Evolutionary conservation across 805 yeast genomes (phyloP).

Genomic region (Ogataea salicorniae): DNA sequence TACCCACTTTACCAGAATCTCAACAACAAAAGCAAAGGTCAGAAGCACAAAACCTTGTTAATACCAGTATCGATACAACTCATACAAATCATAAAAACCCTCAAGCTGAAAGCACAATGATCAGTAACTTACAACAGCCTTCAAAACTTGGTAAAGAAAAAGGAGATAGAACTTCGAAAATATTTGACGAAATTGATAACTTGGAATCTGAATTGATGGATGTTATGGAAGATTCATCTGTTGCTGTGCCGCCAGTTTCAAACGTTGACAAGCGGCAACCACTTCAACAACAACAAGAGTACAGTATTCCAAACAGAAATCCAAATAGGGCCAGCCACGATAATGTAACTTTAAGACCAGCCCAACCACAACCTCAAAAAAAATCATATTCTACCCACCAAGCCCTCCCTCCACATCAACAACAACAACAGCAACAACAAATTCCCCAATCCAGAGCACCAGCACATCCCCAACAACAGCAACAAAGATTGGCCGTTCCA

Average conservation of each 20-base stretch:
- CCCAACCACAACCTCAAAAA: background rate
- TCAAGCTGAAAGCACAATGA: background rate
- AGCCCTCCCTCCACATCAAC: background rate
- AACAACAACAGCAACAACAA: slow-evolving; percentile 2
- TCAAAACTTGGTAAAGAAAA: background rate
- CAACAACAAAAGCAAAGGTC: background rate
- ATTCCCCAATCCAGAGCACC: too few species aligned
- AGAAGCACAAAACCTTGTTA: background rate
- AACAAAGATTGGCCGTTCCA: background rate
- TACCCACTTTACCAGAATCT: background rate
- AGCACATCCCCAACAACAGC: slow-evolving; percentile 2
- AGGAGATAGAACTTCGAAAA: slow-evolving; percentile 20
- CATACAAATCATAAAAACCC: background rate
- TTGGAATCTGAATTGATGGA: slow-evolving; percentile 24
- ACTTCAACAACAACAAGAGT: background rate
- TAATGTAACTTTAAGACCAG: background rate
- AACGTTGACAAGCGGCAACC: too few species aligned
- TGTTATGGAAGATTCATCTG: slow-evolving; percentile 12
- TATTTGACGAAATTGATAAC: slow-evolving; percentile 24
- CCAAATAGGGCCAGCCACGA: background rate
- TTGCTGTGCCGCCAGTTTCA: background rate
- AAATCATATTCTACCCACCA: slow-evolving; percentile 6
- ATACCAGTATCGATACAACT: background rate
- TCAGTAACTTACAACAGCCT: background rate
- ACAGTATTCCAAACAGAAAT: background rate